A percentile compares a stretch with the other conserved stretches of the same genome.
phyloP scores from a whole-genome alignment of 1,284 basidiomycete genomes.

The Leccinum griseonigrum region DNA sequence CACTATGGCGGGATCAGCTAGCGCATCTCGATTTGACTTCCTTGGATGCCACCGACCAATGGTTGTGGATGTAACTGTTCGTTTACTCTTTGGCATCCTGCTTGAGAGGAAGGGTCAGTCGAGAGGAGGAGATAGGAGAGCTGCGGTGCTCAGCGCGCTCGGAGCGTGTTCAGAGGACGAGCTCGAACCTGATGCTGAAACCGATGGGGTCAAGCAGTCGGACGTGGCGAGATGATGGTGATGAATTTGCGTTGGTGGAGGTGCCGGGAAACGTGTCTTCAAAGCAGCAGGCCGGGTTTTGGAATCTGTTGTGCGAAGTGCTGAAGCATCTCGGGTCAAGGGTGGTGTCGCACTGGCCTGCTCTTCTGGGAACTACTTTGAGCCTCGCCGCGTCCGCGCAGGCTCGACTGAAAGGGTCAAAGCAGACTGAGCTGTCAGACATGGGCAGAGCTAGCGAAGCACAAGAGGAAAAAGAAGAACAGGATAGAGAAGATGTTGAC shows the following conservation, averaged over 20 bases:
- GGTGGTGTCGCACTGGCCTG: slow-evolving; percentile 68
- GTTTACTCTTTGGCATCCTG: slow-evolving; percentile 89
- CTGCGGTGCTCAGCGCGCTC: slow-evolving; percentile 76
- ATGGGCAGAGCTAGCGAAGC: slow-evolving; percentile 25
- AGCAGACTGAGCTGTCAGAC: slow-evolving; percentile 8
- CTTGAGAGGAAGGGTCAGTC: slow-evolving; percentile 76
- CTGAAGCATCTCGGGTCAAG: slow-evolving; percentile 77
- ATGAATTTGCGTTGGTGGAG: slow-evolving; percentile 29
- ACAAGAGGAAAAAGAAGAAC: slow-evolving; percentile 38
- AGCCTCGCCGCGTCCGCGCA: slow-evolving; percentile 69
- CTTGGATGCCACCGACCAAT: slow-evolving; percentile 64
- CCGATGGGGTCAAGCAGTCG: slow-evolving; percentile 23
- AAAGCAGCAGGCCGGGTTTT: slow-evolving; percentile 81
- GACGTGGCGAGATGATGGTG: slow-evolving; percentile 21
- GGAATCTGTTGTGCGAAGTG: slow-evolving; percentile 81
- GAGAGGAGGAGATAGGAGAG: slow-evolving; percentile 70
- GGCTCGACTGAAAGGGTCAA: slow-evolving; percentile 26
- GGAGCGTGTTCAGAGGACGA: slow-evolving; percentile 74
- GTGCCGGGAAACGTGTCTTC: slow-evolving; percentile 42
- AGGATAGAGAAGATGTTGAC: slow-evolving; percentile 32
- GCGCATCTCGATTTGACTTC: slow-evolving; percentile 66
- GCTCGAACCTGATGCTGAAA: slow-evolving; percentile 52
- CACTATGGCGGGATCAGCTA: slow-evolving; percentile 87
- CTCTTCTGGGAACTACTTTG: slow-evolving; percentile 66
- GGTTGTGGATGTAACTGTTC: slow-evolving; percentile 73